Evolutionary conservation across 495 filamentous ascomycete species (phyloP), one percentile per base, ranked within the genome.

Genomic region (Aspergillus asperescens): DNA sequence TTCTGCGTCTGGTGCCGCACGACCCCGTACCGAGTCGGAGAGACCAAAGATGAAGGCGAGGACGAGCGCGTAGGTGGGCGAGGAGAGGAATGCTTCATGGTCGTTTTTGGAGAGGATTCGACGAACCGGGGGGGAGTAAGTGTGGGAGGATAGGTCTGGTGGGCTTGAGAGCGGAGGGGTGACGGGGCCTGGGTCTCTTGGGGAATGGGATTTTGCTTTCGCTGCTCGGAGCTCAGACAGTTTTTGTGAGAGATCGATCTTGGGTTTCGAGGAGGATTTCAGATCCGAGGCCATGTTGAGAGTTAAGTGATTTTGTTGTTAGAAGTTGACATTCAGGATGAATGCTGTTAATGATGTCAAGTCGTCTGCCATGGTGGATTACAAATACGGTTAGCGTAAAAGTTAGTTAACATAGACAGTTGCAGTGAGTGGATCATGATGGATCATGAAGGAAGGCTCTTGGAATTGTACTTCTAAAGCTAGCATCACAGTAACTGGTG

Each of bases 41-140:
- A 97, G 84, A 27, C 80, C 78, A 60, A 95, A 96, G 55, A 96
- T 79, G 62, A 95, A 99, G 16, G 86, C 80, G 19, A 86, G 63
- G 45, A 99, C 74, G 5, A 96, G 82, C 3, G 69, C 76, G 64
- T 91, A 86, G 6, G 91, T 88, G 0, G 85, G 78, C 0, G 92
- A 96, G 10, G 80, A 68, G 7, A 88, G 77, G 64, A 95, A 99
- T 6, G 88, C 69, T 12, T 87, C 79, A 63, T 93, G 91, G 61
- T 99, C 94, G 38, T 79, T 68, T 1, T 73, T 68, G 3, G 89
- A 89, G 20, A 97, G 71, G 47, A 99, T 96, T 7, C 90, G 81
- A 42, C 91, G 78, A 13, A 66, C 75, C 23, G 93, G 93, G 7
- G 71, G 68, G 19, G 69, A 62, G 73, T 89, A 96, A 19, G 63